phyloP scores from a whole-genome alignment of 148 eudicot genomes.

The Rhododendron williamsianum region DNA sequence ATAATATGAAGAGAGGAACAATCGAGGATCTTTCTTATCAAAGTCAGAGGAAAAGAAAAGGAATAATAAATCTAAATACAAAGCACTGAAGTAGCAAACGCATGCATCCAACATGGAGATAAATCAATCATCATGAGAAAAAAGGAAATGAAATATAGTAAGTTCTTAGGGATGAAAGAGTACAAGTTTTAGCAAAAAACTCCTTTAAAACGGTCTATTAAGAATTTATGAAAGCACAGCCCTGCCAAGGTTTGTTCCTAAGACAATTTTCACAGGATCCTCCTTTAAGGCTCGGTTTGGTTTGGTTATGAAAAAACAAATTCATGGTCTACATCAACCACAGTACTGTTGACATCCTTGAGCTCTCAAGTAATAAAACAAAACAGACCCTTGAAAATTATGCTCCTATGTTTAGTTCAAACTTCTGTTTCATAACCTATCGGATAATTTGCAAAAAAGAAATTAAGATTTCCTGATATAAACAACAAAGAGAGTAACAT shows the following conservation, averaged over 20 bases:
- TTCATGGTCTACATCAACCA: not conserved
- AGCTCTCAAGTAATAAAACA: not conserved
- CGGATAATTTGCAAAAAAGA: not conserved
- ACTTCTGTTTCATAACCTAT: not conserved
- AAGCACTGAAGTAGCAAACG: not conserved
- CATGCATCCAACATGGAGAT: not conserved
- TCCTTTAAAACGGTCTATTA: not conserved
- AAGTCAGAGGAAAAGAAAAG: not conserved
- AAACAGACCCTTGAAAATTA: not conserved
- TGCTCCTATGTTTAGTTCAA: not conserved
- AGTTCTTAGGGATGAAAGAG: not conserved
- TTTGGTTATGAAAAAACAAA: not conserved
- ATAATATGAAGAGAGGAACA: not conserved
- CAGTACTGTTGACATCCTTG: not conserved
- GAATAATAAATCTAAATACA: not conserved
- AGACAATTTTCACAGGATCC: not conserved
- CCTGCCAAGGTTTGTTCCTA: not conserved
- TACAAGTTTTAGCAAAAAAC: not conserved
- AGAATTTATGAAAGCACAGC: not conserved
- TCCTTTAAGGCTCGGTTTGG: not conserved
- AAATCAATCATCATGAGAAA: not conserved
- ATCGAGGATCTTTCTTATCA: not conserved
- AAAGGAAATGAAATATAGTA: not conserved
- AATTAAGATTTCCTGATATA: not conserved
- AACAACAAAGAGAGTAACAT: not conserved